Base-by-base conservation (phyloP, 257 asterid species). In the Forsythia viridissima region DNA sequence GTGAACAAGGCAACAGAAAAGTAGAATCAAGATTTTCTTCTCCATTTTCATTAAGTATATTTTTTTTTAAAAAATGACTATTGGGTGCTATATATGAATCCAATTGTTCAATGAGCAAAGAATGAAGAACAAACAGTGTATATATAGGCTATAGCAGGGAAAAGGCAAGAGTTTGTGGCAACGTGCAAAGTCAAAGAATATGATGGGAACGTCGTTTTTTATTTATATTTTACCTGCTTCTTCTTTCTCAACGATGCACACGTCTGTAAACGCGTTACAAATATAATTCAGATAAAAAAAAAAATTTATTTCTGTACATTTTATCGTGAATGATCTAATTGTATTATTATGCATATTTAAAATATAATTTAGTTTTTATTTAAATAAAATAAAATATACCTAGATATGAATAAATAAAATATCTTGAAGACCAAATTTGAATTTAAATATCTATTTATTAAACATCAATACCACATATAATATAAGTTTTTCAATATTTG, bases 161-260 rank as follows among this genome's bases (percentile, higher is more conserved):
- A 18, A 18, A 11, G 4, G 5, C 10, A 2, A 16, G 39, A 15
- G 1, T 16, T 21, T 72, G 65, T 63, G 46, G 82, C 84, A 55
- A 79, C 85, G 87, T 81, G 89, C 85, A 24, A 66, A 71, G 86
- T 81, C 82, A 81, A 80, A 67, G 75, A 61, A 52, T 30, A 74
- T 74, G 72, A 9, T 3, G 43, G 37, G 15, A 41, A 42, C 8
- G 39, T 70, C n/a, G 37, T 82, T 67, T 39, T 48, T 72, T 18
- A 38, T 5, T 3, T n/a, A 30, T 24, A 5, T 21, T 20, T 20
- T 21, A 2, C 16, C 15, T 61, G 36, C n/a, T 8, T 3, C 15
- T 24, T 61, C 15, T n/a, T 57, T 57, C 8, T 57, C 30, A 57
- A n/a, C 30, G 5, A 24, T 30, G 0, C 38, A n/a, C 68, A 21